Evolutionary conservation across 495 filamentous ascomycete genomes (phyloP).

Genomic region (Tuber calosporum): DNA sequence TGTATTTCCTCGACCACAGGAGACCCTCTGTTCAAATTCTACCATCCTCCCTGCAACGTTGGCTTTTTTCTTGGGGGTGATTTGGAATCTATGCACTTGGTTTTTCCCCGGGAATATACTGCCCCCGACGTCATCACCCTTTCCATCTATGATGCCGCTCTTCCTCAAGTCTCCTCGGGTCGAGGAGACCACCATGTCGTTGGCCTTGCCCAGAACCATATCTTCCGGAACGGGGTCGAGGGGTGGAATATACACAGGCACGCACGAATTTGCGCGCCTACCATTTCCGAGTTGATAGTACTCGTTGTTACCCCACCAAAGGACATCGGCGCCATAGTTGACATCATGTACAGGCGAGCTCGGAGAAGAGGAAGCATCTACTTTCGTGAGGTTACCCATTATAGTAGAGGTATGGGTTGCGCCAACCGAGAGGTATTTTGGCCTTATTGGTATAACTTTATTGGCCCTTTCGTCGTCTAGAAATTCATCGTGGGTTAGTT

Average conservation of each 20-base stretch:
- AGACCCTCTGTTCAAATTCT: constrained; percentile 76
- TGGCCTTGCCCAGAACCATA: constrained; percentile 39
- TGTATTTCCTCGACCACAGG: constrained; percentile 76
- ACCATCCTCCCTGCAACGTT: constrained; percentile 57
- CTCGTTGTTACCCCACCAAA: constrained; percentile 95
- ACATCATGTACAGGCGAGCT: constrained; percentile 55
- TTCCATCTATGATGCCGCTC: constrained; percentile 31
- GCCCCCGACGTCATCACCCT: constrained; percentile 45
- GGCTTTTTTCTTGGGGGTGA: constrained; percentile 69
- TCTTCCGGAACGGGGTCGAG: constrained; percentile 49
- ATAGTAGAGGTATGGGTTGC: constrained; percentile 70
- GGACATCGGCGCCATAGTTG: constrained; percentile 74
- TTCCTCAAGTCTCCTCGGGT: constrained; percentile 13
- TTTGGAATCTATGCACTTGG: constrained; percentile 69
- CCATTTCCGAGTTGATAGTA: constrained; percentile 87
- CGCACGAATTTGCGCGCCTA: constrained; percentile 67
- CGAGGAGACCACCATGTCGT: constrained; percentile 29
- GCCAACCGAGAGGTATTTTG: constrained; percentile 64
- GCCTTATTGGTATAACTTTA: constrained; percentile 64
- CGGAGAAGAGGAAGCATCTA: constrained; percentile 49
- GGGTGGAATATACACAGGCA: constrained; percentile 70
- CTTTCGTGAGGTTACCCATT: constrained; percentile 67
- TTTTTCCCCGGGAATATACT: constrained; percentile 50
- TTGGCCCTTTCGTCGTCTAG: constrained; percentile 60
- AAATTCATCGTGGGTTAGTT: constrained; percentile 1